Evolutionary conservation across 495 filamentous ascomycete species (phyloP).

Genomic region (Apodospora peruviana): DNA sequence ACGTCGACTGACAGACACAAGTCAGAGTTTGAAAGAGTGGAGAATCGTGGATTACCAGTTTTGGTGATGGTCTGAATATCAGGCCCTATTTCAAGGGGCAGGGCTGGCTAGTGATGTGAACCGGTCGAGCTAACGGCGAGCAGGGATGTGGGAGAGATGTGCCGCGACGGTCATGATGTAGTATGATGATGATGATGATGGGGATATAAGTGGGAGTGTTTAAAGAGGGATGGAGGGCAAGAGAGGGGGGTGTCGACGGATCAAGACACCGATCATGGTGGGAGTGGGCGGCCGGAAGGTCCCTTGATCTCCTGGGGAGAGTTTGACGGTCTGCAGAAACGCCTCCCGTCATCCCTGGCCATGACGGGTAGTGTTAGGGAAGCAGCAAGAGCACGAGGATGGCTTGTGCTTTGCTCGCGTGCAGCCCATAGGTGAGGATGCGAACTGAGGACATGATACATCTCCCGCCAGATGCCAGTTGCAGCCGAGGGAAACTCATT

Average conservation of each 20-base stretch:
- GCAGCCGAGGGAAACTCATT: no score
- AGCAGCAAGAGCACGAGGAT: no score
- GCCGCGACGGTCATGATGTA: neutral
- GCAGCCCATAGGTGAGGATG: no score
- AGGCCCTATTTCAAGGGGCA: conserved; percentile 11
- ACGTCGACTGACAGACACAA: neutral
- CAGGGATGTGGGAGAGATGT: conserved; percentile 8
- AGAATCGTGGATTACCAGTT: neutral
- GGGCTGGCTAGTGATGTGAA: conserved; percentile 1
- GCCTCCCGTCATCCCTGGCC: no score
- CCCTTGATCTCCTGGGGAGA: neutral
- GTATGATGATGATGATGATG: neutral
- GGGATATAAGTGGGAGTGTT: conserved; percentile 5
- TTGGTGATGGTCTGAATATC: conserved; percentile 1
- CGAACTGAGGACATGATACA: no score
- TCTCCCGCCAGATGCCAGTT: no score
- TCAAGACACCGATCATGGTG: no score
- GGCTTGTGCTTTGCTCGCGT: no score
- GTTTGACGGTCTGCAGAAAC: no score
- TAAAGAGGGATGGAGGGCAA: conserved; percentile 1
- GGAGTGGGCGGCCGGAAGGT: neutral
- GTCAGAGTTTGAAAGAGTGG: neutral
- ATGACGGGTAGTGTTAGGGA: no score
- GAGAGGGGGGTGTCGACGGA: no score
- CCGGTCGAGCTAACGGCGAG: conserved; percentile 12